Percentiles rank a stretch among this genome's conserved stretches.
phyloP scores from a whole-genome alignment of 345 rosid genomes.

The Luvunga scandens region DNA sequence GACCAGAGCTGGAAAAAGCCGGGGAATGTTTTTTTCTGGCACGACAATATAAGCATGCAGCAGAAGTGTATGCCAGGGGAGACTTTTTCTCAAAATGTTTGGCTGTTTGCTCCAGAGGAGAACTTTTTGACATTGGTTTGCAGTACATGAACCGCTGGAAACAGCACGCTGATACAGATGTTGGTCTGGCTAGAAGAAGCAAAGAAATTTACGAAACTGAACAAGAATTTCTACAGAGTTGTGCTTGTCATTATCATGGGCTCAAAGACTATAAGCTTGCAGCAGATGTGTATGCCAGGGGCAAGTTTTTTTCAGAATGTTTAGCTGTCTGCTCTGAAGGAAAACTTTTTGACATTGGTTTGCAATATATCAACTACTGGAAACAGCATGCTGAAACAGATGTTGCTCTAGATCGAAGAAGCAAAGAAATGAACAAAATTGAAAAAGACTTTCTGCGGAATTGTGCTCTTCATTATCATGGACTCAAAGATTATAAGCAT shows the following conservation, averaged over 20 bases:
- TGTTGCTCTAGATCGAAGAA: neutral
- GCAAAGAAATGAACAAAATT: constrained; percentile 20
- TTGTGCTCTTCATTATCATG: too few relatives aligned
- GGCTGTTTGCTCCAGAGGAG: constrained; percentile 31
- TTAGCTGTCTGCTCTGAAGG: constrained; percentile 30
- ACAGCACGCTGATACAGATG: neutral
- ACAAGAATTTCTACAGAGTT: too few relatives aligned
- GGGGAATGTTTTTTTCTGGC: constrained; percentile 46
- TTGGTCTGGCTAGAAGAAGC: too few relatives aligned
- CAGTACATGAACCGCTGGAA: constrained; percentile 36
- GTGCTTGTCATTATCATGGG: too few relatives aligned
- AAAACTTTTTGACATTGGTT: constrained; percentile 37
- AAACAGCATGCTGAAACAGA: constrained; percentile 12
- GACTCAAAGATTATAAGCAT: constrained; percentile 19
- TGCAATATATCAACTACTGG: constrained; percentile 9
- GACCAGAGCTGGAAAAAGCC: constrained; percentile 33
- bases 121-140: constrained; percentile 41
- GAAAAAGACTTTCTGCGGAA: constrained; percentile 34
- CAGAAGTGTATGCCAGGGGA: constrained; percentile 37
- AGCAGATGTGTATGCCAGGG: too few relatives aligned
- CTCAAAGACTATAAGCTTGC: too few relatives aligned
- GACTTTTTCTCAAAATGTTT: constrained; percentile 33
- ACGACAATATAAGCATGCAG: constrained; percentile 28
- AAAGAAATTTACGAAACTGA: too few relatives aligned
- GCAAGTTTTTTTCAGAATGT: constrained; percentile 29